Base-by-base conservation (phyloP, 768 basidiomycete genomes). In the Crepidotus variabilis region DNA sequence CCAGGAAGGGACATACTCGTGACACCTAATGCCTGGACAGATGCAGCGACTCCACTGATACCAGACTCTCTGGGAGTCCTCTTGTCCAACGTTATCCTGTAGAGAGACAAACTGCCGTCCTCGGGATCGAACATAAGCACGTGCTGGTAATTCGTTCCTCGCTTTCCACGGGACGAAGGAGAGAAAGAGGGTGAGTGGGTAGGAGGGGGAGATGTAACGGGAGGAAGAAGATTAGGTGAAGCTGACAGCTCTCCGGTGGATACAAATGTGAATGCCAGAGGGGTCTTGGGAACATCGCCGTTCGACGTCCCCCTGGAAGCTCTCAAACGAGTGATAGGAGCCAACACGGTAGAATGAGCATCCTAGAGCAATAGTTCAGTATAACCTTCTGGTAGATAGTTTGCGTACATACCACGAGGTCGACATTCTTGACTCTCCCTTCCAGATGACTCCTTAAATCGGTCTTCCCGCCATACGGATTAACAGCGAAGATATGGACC, bases 401-500 rank as follows among this genome's bases (percentile, higher is more conserved):
- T 53, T 32, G 50, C 51, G 33, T 28, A 78, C 75, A 58, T 72
- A 86, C 76, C 43, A 81, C 61, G 49, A 78, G 76, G 3, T 71
- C 68, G 2, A 70, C 69, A 60, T 92, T 88, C 64, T 72, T 67
- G 0, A 90, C 84, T 63, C 73, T 72, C 6, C 80, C 82, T 35
- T 80, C 76, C 54, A 86, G 61, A 70, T 89, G 86, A 50, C 87
- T 86, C 33, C 68, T 67, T 32, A 81, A 70, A 70, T 91, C 85
- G 1, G 86, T 74, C 33, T 74, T 75, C 2, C 92, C 88, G 0
- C 90, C 92, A 56, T 86, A 86, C 3, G 90, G 90, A 66, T 92
- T 88, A 7, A 86, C 74, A 7, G 86, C 82, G 64, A 91, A 93
- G 0, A 92, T 71, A 70, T 93, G 90, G 20, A 86, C 70, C 0